Conservation (phyloP, 2,329 filamentous ascomycete species). For the Neonectria magnoliae region DNA sequence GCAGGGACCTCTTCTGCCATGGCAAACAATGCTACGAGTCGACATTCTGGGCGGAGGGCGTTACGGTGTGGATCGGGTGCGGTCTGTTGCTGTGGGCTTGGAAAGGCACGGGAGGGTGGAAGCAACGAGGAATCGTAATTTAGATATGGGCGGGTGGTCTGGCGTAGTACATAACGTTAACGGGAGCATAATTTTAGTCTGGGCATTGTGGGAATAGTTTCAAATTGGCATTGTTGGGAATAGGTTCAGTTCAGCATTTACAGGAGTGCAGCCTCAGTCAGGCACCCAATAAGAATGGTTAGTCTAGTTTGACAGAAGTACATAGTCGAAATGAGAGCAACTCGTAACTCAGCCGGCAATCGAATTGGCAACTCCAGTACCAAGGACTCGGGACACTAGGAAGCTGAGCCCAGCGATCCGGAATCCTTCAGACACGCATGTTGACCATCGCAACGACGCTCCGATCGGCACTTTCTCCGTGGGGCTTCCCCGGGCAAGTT, state of each 20-base stretch:
- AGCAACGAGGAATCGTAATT: slow-evolving; percentile 76
- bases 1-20: slow-evolving; percentile 74
- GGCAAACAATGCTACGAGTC: slow-evolving; percentile 82
- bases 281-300: not conserved
- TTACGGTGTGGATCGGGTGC: slow-evolving; percentile 82
- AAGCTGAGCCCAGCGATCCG: not conserved
- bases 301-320: not conserved
- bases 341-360: not conserved
- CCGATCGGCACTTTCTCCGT: not conserved
- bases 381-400: not conserved
- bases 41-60: slow-evolving; percentile 87
- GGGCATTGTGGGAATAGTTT: not conserved
- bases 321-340: not conserved
- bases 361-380: not conserved
- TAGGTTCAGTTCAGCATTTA: not conserved
- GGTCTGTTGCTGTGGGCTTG: slow-evolving; percentile 80
- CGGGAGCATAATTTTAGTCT: not conserved
- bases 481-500: slow-evolving; percentile 10
- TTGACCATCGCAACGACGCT: not conserved
- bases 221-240: not conserved
- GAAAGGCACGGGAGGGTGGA: slow-evolving; percentile 82
- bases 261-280: not conserved
- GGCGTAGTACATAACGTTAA: not conserved
- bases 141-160: slow-evolving; percentile 36
- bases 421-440: not conserved